Base-by-base conservation (phyloP, 305 asterid genomes). In the Fraxinus latifolia region DNA sequence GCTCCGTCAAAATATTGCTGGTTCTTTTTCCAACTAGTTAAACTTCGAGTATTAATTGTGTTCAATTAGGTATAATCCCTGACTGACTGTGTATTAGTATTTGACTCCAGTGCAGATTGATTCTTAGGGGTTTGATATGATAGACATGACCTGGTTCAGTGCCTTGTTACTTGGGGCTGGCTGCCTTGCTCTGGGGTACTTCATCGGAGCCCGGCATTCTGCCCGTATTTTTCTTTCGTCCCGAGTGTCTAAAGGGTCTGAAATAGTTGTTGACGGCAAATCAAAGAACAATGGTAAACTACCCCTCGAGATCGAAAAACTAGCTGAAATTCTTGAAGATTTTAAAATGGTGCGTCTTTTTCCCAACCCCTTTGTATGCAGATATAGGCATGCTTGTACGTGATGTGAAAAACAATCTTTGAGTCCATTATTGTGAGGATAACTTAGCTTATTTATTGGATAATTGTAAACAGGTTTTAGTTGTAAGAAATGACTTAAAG, bases 401-500 rank as follows among this genome's bases (percentile, higher is more conserved):
- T 11, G 53, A 17, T 55, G 27, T 55, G 67, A 15, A 29, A 11
- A 68, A 29, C 4, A 72, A 32, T 67, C 23, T 47, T 74, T 19
- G 17, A 76, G 39, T 12, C n/a, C 25, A 31, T 23, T 27, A 39
- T 75, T 29, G 29, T 55, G 83, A 79, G 85, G 84, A 50, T 67
- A 17, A 75, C 4, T 36, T 62, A 55, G 76, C 34, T 74, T 67
- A 58, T 47, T 33, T 29, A 55, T 80, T 84, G 65, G 74, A 62
- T 87, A 81, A 80, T 79, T 75, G 44, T 71, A 42, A 90, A 86
- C 86, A 95, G 99, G 98, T 96, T 88, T 91, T 96, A 93, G 97
- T 96, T 77, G 99, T 93, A 83, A 91, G 98, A 89, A 96, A 96
- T 88, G 99, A 96, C 86, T 86, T 94, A 74, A 96, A 96, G 89